A percentile compares a stretch with the other conserved stretches of the same genome.
These are phyloP conservation scores for Dactylellina leptospora DNA, from an alignment of 2,329 filamentous ascomycete genomes.

Conservation along the genomic window DNA sequence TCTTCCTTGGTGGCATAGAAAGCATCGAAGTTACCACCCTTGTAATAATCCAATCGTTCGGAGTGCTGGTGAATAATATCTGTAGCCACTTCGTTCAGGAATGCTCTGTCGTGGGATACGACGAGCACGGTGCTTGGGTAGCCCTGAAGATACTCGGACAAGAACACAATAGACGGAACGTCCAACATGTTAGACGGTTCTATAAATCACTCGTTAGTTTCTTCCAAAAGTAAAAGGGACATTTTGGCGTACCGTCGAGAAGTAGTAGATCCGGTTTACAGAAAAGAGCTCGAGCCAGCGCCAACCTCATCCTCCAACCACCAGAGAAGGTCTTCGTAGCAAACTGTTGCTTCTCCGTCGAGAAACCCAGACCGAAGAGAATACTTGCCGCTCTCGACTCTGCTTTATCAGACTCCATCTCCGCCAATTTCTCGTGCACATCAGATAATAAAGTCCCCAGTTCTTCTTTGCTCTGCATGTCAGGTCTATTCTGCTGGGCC, in stretches of 20 bases:
- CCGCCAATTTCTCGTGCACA: constrained; percentile 87
- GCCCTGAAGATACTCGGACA: constrained; percentile 90
- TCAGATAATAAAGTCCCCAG: constrained; percentile 90
- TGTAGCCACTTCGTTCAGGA: constrained; percentile 98
- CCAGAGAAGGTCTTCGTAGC: constrained; percentile 98
- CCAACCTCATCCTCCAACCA: constrained; percentile 99
- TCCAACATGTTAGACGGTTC: constrained; percentile 99
- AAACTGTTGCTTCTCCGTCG: constrained; percentile 86
- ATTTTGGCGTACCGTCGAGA: constrained; percentile 72
- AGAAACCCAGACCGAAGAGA: constrained; percentile 95
- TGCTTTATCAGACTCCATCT: constrained; percentile 99
- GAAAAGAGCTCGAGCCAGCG: constrained; percentile 91
- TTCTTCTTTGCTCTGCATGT: constrained; percentile 72
- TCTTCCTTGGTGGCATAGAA: constrained; percentile 99
- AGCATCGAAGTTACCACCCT: constrained; percentile 93
- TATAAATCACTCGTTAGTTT: constrained; percentile 55
- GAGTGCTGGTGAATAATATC: constrained; percentile 99
- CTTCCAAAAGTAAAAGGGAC: background rate
- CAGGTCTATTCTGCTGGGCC: constrained; percentile 48
- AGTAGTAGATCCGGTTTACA: constrained; percentile 95
- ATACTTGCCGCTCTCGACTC: constrained; percentile 96
- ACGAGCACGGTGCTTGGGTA: constrained; percentile 96
- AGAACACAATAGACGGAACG: constrained; percentile 98
- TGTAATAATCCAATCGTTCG: constrained; percentile 97
- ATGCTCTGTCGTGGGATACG: constrained; percentile 97